Evolutionary conservation across 495 filamentous ascomycete species (phyloP), one percentile per base, ranked within the genome.

Genomic region (Podospora sp.): DNA sequence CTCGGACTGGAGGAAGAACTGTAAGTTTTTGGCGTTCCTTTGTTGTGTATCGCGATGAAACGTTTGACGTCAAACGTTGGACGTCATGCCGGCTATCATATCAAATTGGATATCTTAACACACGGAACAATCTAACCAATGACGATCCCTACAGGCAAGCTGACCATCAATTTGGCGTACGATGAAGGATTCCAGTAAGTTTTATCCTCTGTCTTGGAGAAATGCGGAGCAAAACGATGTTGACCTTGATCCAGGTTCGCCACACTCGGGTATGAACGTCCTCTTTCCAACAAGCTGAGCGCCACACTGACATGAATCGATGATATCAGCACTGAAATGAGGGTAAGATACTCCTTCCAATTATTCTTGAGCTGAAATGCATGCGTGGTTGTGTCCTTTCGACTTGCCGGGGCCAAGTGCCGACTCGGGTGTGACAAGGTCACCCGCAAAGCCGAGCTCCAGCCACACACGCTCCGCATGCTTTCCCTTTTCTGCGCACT

Each of bases 1-100:
- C 6, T 24, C 60, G 11, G 60, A 62, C 35, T 62, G 60, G 60
- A n/a, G 60, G n/a, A 62, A 62, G 60, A 62, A 62, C 36, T 62
- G 60, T 33, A 35, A 40, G 26, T 8, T 40, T 27, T 22, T 36
- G n/a, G n/a, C n/a, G 3, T 40, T 33, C 27, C 4, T 36, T 9
- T 36, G 16, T 21, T 11, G 12, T 36, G n/a, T 8, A 33, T 3
- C 24, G 27, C n/a, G 21, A 25, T 7, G 14, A 11, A n/a, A 46
- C 8, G 29, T 33, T n/a, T n/a, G n/a, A n/a, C n/a, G 2, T 16
- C 40, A 46, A 46, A 6, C 40, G 16, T 2, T 46, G 35, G 35
- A 27, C 22, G n/a, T 40, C n/a, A 61, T 29, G 22, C 33, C 40
- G 40, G 11, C 40, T 6, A 46, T 46, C 40, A 46, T 46, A 46